Base-by-base conservation (phyloP, 2,329 filamentous ascomycete species). In the Monosporascus sp. region DNA sequence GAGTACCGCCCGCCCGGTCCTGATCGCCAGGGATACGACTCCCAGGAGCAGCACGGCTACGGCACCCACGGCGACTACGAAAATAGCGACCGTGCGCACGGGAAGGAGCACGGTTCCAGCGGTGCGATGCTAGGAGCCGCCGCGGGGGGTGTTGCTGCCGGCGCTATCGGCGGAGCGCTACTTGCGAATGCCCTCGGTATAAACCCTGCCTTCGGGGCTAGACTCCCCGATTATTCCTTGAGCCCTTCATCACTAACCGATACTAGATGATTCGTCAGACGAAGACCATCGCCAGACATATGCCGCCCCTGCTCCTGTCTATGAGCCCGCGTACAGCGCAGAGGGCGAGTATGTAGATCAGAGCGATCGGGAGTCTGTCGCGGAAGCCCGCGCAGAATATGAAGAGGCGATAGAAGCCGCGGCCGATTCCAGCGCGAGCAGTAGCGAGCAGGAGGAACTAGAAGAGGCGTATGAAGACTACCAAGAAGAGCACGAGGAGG, bases 161-260 rank as follows among this genome's bases (percentile, higher is more conserved):
- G 81, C 56, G 78, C 75, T 44, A 64, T 82, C 37, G 84, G 79
- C 11, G 83, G 82, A 47, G 84, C 80, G 4, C 63, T 83, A 37
- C 67, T 86, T 53, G 78, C 76, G 14, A 74, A 84, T 62, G 79
- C 78, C 51, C 58, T 83, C 16, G 71, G 83, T 86, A 74, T 44
- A 54, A 56, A 44, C 41, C 9, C 50, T 40, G 19, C n/a, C 16
- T 16, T 27, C 11, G 16, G 22, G 9, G 9, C 37, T 3, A 17
- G 3, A 6, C 27, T 27, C 20, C 24, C n/a, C 6, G 8, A 47
- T 17, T 26, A 7, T 22, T n/a, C 37, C 17, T 14, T 26, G 9
- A 16, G 16, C 19, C 20, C 9, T 22, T 22, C 16, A 46, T 58
- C 11, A 48, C 58, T 57, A 54, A 50, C 53, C n/a, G 52, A 60